These are phyloP conservation scores for Hyparrhenia diplandra DNA, from an alignment of 176 grass and related monocot species.

Conservation along the genomic window DNA sequence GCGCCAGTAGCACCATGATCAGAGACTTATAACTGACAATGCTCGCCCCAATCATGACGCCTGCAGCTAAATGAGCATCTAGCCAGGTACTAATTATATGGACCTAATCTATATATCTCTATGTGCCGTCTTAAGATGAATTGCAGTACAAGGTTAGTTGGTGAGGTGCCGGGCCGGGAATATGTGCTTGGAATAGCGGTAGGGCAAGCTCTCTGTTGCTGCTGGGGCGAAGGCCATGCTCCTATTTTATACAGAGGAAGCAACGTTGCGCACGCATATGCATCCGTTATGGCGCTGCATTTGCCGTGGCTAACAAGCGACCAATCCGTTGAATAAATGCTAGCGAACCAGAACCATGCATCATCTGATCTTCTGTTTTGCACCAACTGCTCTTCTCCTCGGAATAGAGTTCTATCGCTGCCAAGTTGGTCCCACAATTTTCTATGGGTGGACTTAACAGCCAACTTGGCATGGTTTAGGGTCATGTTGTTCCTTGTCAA, in stretches of 20 bases:
- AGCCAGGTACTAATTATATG: neutral
- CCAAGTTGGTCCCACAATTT: neutral
- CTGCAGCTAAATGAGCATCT: slow-evolving; percentile 20
- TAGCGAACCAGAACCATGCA: neutral
- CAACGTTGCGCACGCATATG: neutral
- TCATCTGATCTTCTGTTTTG: neutral
- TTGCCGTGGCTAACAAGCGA: slow-evolving; percentile 23
- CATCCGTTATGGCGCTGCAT: neutral
- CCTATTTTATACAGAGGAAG: neutral
- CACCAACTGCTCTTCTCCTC: neutral
- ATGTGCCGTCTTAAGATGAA: slow-evolving; percentile 16
- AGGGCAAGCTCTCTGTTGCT: slow-evolving; percentile 15
- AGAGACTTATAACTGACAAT: slow-evolving; percentile 14
- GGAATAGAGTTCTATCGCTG: neutral
- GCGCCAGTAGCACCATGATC: neutral
- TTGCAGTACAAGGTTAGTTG: slow-evolving; percentile 31
- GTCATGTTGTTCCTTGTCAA: neutral
- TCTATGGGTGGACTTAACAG: neutral
- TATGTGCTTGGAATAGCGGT: slow-evolving; percentile 39
- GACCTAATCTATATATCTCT: neutral
- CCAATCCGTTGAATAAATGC: neutral
- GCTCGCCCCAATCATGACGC: neutral
- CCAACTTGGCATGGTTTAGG: neutral
- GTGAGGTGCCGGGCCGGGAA: slow-evolving; percentile 21
- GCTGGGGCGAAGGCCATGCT: neutral